Evolutionary conservation across 2,329 filamentous ascomycete genomes (phyloP).

Genomic region (Alternaria sp.): DNA sequence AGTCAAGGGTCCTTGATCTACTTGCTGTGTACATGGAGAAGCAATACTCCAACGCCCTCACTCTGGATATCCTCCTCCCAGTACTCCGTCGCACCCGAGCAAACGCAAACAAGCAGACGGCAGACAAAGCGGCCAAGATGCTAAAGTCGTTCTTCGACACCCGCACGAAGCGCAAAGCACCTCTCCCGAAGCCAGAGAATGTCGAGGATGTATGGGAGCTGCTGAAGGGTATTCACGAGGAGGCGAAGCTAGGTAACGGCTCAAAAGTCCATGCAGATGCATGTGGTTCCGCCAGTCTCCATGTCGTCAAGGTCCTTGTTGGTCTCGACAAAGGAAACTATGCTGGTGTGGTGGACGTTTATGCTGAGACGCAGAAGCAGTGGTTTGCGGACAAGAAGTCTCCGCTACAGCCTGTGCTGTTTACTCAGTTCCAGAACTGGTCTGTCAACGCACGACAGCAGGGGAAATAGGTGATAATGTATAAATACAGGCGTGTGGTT

Average conservation of each 20-base stretch:
- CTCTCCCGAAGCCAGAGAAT: conserved; percentile 53
- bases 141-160: conserved; percentile 74
- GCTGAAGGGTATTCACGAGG: conserved; percentile 71
- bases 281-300: conserved; percentile 74
- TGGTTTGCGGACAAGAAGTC: conserved; percentile 52
- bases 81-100: conserved; percentile 76
- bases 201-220: conserved; percentile 60
- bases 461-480: conserved; percentile 23
- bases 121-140: conserved; percentile 74
- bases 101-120: conserved; percentile 77
- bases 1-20: conserved; percentile 88
- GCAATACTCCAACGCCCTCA: conserved; percentile 71
- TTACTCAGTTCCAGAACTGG: conserved; percentile 58
- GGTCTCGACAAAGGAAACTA: conserved; percentile 52
- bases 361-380: conserved; percentile 51
- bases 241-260: conserved; percentile 66
- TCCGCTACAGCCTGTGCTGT: conserved; percentile 51
- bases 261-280: conserved; percentile 76
- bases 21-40: conserved; percentile 84
- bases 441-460: conserved; percentile 35
- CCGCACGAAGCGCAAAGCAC: conserved; percentile 57
- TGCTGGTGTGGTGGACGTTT: conserved; percentile 48
- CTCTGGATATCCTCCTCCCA: conserved; percentile 74
- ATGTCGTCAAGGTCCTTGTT: conserved; percentile 69
- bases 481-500: neutral